phyloP scores from a whole-genome alignment of 148 eudicot genomes.

The Limonium bicolor region DNA sequence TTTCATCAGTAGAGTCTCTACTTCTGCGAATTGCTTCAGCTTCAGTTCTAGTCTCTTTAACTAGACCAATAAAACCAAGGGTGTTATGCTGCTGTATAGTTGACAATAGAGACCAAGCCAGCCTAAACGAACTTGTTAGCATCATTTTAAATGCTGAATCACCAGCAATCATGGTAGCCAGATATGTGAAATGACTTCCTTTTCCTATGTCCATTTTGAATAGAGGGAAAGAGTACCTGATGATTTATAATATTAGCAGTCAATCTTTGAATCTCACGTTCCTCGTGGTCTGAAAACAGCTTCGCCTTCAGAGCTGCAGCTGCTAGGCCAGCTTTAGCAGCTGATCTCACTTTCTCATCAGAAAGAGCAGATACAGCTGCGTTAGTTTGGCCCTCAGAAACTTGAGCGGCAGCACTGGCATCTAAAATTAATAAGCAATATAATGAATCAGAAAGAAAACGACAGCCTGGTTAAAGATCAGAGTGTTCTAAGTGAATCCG shows the following conservation, averaged over 20 bases:
- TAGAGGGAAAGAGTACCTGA: conserved; percentile 53
- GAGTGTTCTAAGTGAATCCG: too few species aligned
- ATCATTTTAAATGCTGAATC: too few species aligned
- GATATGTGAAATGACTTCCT: too few species aligned
- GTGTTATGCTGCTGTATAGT: too few species aligned
- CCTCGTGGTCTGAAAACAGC: conserved; percentile 94
- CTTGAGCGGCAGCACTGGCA: conserved; percentile 21
- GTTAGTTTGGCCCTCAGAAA: conserved; percentile 19
- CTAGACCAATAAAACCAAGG: too few species aligned
- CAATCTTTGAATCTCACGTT: conserved; percentile 86
- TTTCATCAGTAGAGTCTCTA: conserved; percentile 79
- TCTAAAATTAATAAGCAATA: conserved; percentile 14
- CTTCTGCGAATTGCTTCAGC: conserved; percentile 95
- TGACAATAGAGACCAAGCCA: too few species aligned
- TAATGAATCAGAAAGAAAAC: conserved; percentile 3
- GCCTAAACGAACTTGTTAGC: too few species aligned
- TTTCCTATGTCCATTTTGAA: too few species aligned
- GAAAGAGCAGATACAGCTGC: conserved; percentile 36
- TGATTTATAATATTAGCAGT: conserved; percentile 91
- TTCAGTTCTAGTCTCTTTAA: conserved; percentile 89
- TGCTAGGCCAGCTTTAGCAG: conserved; percentile 82
- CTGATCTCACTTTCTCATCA: conserved; percentile 53
- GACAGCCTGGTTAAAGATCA: too few species aligned
- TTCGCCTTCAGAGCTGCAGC: conserved; percentile 90
- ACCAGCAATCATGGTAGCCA: too few species aligned